phyloP scores from a whole-genome alignment of 257 asterid species.

The Parsonsia alboflavescens region DNA sequence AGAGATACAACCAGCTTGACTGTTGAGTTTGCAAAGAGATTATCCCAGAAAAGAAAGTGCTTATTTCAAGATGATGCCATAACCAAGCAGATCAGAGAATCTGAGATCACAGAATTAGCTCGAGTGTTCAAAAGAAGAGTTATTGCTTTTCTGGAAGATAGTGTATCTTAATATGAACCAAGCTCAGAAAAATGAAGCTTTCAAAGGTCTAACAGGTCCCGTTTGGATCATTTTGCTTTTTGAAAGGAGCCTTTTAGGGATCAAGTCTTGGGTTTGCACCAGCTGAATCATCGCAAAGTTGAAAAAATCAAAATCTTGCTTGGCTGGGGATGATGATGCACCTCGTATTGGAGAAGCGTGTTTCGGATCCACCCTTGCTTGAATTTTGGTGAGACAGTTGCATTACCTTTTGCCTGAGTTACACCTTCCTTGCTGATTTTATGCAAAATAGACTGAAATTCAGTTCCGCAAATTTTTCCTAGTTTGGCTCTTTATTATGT shows the following conservation, averaged over 20 bases:
- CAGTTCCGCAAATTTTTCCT: neutral
- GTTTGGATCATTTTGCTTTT: neutral
- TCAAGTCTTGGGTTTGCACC: neutral
- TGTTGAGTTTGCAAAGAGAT: constrained; percentile 57
- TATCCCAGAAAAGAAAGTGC: constrained; percentile 48
- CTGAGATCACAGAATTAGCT: constrained; percentile 72
- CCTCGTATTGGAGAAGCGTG: neutral
- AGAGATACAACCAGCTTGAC: constrained; percentile 54
- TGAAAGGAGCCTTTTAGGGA: neutral
- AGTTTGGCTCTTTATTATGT: neutral
- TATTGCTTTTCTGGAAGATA: constrained; percentile 52
- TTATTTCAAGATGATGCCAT: constrained; percentile 42
- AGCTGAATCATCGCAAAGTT: neutral
- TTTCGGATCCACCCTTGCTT: neutral
- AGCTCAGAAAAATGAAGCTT: neutral
- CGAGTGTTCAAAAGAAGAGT: constrained; percentile 66
- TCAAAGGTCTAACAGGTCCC: neutral
- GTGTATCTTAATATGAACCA: constrained; percentile 29
- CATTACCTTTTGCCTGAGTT: neutral
- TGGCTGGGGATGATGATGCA: neutral
- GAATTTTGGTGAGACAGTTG: neutral
- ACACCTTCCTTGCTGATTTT: neutral
- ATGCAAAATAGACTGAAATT: neutral
- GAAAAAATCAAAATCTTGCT: neutral
- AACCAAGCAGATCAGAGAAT: constrained; percentile 50